Conservation (phyloP, 345 rosid genomes). For the Gossypium turneri region DNA sequence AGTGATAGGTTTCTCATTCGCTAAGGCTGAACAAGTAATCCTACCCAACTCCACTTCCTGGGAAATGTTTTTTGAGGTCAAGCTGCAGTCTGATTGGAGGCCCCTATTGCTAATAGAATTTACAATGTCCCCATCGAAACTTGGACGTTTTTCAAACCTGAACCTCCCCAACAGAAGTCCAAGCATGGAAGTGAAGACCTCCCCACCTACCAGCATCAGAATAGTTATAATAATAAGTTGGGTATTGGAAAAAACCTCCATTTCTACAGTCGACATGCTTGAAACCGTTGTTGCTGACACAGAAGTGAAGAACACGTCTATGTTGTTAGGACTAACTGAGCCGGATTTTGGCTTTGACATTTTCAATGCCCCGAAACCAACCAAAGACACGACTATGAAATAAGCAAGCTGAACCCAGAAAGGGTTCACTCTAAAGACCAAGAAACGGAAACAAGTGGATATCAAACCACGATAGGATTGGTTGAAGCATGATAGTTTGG, state of each 20-base stretch:
- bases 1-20: background rate
- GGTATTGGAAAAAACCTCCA: conserved; percentile 55
- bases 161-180: conserved; percentile 20
- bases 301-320: conserved; percentile 54
- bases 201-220: conserved; percentile 47
- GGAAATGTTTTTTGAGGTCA: background rate
- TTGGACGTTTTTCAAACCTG: background rate
- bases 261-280: conserved; percentile 57
- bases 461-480: background rate
- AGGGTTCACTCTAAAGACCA: background rate
- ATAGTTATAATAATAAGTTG: conserved; percentile 50
- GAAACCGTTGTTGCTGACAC: conserved; percentile 54
- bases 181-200: conserved; percentile 45
- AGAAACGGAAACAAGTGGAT: background rate
- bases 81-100: background rate
- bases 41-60: conserved; percentile 9
- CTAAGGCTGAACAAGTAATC: background rate
- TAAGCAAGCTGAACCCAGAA: conserved; percentile 35
- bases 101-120: background rate
- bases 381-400: conserved; percentile 24
- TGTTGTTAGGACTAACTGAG: conserved; percentile 17
- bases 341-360: conserved; percentile 27
- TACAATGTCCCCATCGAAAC: background rate
- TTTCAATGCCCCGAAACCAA: conserved; percentile 25
- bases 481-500: background rate